Conservation (phyloP, 73 alveolate species). For the Paraurostyla sp. region DNA sequence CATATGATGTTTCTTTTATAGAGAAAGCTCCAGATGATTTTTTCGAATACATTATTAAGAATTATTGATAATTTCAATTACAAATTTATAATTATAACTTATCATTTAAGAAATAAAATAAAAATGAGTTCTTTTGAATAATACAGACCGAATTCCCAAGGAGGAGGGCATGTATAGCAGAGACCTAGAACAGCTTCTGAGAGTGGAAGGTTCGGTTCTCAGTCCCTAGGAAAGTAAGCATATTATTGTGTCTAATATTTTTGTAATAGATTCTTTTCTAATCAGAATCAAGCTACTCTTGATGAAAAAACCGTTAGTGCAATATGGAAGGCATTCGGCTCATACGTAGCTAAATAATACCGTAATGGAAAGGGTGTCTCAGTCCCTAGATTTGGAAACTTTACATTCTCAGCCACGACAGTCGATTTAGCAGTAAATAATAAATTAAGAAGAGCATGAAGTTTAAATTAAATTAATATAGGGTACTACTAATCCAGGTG, state of each 20-base stretch:
- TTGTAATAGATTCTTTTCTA: background rate
- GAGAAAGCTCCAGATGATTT: too few relatives aligned
- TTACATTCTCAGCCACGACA: constrained; percentile 71
- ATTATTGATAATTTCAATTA: too few relatives aligned
- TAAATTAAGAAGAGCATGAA: background rate
- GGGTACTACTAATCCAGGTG: constrained; percentile 82
- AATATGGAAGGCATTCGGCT: constrained; percentile 75
- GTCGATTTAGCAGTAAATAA: constrained; percentile 74
- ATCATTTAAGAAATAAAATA: background rate
- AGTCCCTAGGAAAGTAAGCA: constrained; percentile 52
- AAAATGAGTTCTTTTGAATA: constrained; percentile 10
- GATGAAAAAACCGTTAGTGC: constrained; percentile 61
- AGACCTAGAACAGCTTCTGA: constrained; percentile 58
- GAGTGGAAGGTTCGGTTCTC: constrained; percentile 3
- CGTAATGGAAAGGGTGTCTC: constrained; percentile 77
- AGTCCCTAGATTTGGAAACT: constrained; percentile 74
- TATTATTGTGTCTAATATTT: background rate
- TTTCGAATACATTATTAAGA: too few relatives aligned
- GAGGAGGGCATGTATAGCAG: background rate
- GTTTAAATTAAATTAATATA: background rate
- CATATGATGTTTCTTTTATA: too few relatives aligned
- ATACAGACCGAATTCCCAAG: background rate
- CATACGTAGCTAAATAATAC: constrained; percentile 61
- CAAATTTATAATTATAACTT: too few relatives aligned
- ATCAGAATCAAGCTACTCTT: background rate